These are phyloP conservation scores for Xylariaceae sp. DNA, from an alignment of 2,329 filamentous ascomycete genomes.

Conservation along the genomic window DNA sequence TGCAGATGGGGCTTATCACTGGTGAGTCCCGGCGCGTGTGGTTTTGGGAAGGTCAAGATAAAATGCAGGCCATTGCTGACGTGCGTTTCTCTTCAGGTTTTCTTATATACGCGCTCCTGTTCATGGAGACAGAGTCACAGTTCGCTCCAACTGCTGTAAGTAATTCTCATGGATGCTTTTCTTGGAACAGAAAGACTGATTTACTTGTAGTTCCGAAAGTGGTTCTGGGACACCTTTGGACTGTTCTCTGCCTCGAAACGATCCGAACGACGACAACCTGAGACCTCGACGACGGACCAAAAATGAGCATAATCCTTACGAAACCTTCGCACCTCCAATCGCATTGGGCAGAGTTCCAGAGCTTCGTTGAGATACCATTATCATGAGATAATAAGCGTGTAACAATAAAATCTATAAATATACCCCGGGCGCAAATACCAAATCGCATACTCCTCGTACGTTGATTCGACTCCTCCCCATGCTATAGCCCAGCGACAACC, in stretches of 20 bases:
- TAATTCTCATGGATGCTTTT: no score
- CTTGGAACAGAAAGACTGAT: no score
- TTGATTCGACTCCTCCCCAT: constrained; percentile 2
- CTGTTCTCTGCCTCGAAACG: constrained; percentile 27
- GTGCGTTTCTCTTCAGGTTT: constrained; percentile 39
- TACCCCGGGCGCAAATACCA: constrained; percentile 9
- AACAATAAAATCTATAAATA: constrained; percentile 7
- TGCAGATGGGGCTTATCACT: constrained; percentile 55
- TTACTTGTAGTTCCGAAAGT: constrained; percentile 34
- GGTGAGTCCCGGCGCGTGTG: constrained; percentile 38
- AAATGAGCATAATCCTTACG: constrained; percentile 13
- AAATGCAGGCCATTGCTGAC: constrained; percentile 2
- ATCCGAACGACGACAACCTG: constrained; percentile 22
- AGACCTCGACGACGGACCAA: constrained; percentile 16
- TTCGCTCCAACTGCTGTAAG: constrained; percentile 12
- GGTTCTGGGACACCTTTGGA: constrained; percentile 36
- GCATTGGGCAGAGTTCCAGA: constrained; percentile 32
- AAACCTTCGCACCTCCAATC: constrained; percentile 19
- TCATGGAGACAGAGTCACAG: constrained; percentile 51
- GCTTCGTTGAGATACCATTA: constrained; percentile 12
- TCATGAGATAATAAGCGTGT: constrained; percentile 20
- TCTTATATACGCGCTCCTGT: constrained; percentile 52
- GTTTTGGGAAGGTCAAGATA: no score
- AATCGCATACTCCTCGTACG: constrained; percentile 15
- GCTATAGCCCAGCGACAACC: constrained; percentile 13